Percentiles rank a stretch among this genome's conserved stretches.
These are phyloP conservation scores for Pseudogymnoascus pannorum DNA, from an alignment of 2,329 filamentous ascomycete species.

Conservation along the genomic window DNA sequence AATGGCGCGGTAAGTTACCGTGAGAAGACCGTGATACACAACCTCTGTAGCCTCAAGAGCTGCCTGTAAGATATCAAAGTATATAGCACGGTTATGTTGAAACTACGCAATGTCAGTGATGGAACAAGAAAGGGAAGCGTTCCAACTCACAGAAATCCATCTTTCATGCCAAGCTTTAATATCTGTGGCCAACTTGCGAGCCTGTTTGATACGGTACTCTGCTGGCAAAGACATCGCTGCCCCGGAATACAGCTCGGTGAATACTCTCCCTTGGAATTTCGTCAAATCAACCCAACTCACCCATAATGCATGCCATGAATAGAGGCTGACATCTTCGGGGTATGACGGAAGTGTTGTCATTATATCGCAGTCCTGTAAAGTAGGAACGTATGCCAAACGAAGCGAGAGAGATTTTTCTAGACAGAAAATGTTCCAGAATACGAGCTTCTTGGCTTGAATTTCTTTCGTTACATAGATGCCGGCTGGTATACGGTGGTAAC, in stretches of 20 bases:
- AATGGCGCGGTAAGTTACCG: slow-evolving; percentile 17
- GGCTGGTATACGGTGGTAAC: slow-evolving; percentile 10
- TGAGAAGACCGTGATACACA: slow-evolving; percentile 13
- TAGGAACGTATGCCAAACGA: slow-evolving; percentile 12
- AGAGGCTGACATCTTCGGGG: slow-evolving; percentile 7
- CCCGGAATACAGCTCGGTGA: slow-evolving; percentile 12
- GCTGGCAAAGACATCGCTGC: slow-evolving; percentile 3
- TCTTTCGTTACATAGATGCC: slow-evolving; percentile 1
- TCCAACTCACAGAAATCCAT: not conserved
- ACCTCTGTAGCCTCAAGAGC: slow-evolving; percentile 13
- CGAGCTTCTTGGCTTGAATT: slow-evolving; percentile 5
- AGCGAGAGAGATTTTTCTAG: slow-evolving; percentile 15
- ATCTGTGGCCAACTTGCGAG: not conserved
- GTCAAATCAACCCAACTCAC: slow-evolving; percentile 14
- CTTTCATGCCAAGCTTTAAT: not conserved
- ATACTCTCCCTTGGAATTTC: slow-evolving; percentile 12
- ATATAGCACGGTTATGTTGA: not conserved
- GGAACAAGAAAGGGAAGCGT: not conserved
- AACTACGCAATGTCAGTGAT: not conserved
- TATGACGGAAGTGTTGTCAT: slow-evolving; percentile 9
- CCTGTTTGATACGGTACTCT: not conserved
- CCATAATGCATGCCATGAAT: slow-evolving; percentile 13
- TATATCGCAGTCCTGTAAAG: slow-evolving; percentile 17
- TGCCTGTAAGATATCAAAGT: slow-evolving; percentile 11
- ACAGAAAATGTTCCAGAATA: slow-evolving; percentile 15